phyloP scores from a whole-genome alignment of 495 filamentous ascomycete genomes.

The Oidiodendron maius region DNA sequence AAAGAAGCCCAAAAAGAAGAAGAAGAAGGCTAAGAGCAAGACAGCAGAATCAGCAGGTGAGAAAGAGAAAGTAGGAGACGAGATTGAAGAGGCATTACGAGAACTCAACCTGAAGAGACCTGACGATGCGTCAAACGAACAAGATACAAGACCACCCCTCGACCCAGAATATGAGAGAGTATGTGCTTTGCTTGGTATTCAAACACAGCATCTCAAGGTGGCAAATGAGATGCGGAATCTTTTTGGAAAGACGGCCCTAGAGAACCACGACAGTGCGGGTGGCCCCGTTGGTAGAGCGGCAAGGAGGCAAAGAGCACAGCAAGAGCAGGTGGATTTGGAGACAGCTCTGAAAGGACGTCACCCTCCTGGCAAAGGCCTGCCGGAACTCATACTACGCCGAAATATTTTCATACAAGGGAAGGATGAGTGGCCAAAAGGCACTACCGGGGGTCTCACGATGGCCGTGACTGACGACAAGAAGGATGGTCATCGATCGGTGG shows the following conservation, averaged over 20 bases:
- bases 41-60: constrained; percentile 24
- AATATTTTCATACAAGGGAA: constrained; percentile 88
- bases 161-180: constrained; percentile 32
- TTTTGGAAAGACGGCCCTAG: constrained; percentile 77
- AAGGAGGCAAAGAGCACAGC: constrained; percentile 38
- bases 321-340: constrained; percentile 58
- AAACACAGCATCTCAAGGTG: constrained; percentile 75
- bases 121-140: constrained; percentile 7
- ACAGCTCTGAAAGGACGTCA: constrained; percentile 60
- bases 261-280: constrained; percentile 44
- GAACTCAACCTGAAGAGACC: constrained; percentile 43
- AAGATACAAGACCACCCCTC: constrained; percentile 13
- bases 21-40: constrained; percentile 38
- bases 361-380: constrained; percentile 55
- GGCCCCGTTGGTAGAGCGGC: constrained; percentile 32
- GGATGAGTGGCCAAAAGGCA: constrained; percentile 80
- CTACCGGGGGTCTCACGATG: constrained; percentile 83
- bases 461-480: constrained; percentile 49
- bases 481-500: constrained; percentile 38
- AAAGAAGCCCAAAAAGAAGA: constrained; percentile 58
- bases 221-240: constrained; percentile 89
- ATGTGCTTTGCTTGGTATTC: constrained; percentile 62
- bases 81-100: constrained; percentile 75
- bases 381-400: constrained; percentile 61
- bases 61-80: constrained; percentile 51